Percentiles rank a stretch among this genome's conserved stretches.
These are phyloP conservation scores for Violaceomyces palustris DNA, from an alignment of 1,284 basidiomycete species.

Conservation along the genomic window DNA sequence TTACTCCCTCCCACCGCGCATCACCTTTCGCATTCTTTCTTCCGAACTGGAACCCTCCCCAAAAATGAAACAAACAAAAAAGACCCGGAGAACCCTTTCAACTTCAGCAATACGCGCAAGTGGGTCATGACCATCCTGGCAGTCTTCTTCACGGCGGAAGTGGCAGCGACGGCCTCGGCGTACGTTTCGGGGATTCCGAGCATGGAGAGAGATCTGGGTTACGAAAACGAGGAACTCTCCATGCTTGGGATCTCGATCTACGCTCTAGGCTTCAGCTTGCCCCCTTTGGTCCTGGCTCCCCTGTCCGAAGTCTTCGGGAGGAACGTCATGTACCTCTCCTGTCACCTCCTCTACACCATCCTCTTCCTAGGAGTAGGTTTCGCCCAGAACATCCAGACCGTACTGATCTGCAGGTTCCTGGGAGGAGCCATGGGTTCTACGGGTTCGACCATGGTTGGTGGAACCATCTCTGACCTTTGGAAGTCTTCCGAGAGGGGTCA, in stretches of 20 bases:
- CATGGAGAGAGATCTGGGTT: conserved; percentile 65
- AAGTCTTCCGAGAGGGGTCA: conserved; percentile 56
- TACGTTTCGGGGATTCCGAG: conserved; percentile 62
- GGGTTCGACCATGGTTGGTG: conserved; percentile 70
- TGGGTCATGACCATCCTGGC: conserved; percentile 63
- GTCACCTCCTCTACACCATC: conserved; percentile 58
- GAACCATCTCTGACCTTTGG: conserved; percentile 60
- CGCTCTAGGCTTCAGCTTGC: conserved; percentile 64
- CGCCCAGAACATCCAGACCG: conserved; percentile 66
- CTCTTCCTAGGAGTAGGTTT: conserved; percentile 34
- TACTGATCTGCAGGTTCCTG: conserved; percentile 65
- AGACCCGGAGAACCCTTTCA: conserved; percentile 61
- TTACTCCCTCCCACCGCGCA: too few relatives aligned
- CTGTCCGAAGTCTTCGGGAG: conserved; percentile 74
- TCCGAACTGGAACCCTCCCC: background rate
- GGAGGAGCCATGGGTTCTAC: conserved; percentile 64
- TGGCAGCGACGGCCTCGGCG: conserved; percentile 57
- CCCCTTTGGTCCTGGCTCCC: conserved; percentile 63
- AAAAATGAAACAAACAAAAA: too few relatives aligned
- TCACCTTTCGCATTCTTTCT: background rate
- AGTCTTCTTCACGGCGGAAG: conserved; percentile 58
- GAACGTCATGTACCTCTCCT: conserved; percentile 64
- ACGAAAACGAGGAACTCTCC: conserved; percentile 62
- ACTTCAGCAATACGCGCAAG: conserved; percentile 59
- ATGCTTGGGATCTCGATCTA: conserved; percentile 59